Evolutionary conservation across 2,329 filamentous ascomycete species (phyloP), one percentile per base, ranked within the genome.

Genomic region (Dothideomycetes sp.): DNA sequence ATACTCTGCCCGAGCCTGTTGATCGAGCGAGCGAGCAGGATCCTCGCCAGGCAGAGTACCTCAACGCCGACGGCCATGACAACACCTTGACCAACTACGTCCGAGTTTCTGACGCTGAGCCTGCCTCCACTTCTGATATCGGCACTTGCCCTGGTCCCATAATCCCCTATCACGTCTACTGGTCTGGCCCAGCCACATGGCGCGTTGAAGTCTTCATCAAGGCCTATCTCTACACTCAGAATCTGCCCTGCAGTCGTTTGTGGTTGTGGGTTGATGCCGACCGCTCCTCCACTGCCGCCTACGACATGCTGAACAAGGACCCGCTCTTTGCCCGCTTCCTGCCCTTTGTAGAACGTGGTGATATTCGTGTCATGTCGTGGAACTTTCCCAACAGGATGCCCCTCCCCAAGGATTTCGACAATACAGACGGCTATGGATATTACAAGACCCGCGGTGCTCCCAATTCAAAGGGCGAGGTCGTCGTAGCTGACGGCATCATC

Each of bases 101-200:
- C n/a, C 55, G 64, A 4, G 39, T 56, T 4, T 44, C 58, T 2
- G 54, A 63, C 3, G 59, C 60, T 2, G 46, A 54, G 7, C 43
- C 57, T 2, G 52, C 59, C 3, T 58, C 66, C 14, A 64, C 62
- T 36, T 48, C 56, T 2, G 59, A 52, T 8, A 60, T 66, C 29
- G 70, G 69, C n/a, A 61, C 63, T 18, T 75, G 71, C 45, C 60
- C 69, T 31, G 71, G 71, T 2, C 69, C 70, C n/a, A 69, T 73
- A 45, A 62, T 73, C 19, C 69, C 69, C 3, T 73, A 69, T 37
- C 71, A 75, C 47, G 64, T 67, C 19, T 74, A 73, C 61, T 74
- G 71, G 71, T 71, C 69, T 5, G 71, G 71, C 3, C 66, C 69
- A 7, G 69, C 70, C 3, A 73, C 69, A 3, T 75, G 71, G 71